phyloP scores from a whole-genome alignment of 179 eudicot species.

The Carnegiea gigantea region DNA sequence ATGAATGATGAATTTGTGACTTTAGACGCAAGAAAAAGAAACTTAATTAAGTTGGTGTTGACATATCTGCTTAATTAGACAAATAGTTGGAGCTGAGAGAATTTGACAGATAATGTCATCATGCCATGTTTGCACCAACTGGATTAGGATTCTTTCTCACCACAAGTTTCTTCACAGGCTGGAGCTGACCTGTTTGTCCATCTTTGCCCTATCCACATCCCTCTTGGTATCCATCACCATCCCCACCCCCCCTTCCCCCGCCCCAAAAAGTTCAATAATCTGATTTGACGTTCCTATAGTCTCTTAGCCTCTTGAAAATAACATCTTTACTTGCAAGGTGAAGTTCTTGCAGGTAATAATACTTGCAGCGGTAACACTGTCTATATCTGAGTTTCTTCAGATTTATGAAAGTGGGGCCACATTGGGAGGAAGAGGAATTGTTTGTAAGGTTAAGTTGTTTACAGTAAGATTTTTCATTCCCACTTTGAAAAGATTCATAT shows the following conservation, averaged over 20 bases:
- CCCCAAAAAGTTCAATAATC: too few relatives aligned
- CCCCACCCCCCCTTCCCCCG: neutral
- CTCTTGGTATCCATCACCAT: neutral
- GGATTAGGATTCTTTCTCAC: conserved; percentile 28
- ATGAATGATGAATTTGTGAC: conserved; percentile 15
- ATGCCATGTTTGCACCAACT: conserved; percentile 24
- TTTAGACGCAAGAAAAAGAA: conserved; percentile 15
- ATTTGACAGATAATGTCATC: conserved; percentile 17
- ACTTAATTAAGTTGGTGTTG: conserved; percentile 18
- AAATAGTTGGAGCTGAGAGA: conserved; percentile 31
- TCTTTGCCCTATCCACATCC: conserved; percentile 8
- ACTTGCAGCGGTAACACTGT: too few relatives aligned
- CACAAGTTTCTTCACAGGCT: conserved; percentile 17
- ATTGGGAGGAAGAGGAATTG: too few relatives aligned
- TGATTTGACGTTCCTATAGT: neutral
- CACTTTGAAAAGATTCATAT: too few relatives aligned
- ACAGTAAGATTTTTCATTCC: too few relatives aligned
- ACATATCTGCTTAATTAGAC: conserved; percentile 15
- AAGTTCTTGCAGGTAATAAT: neutral
- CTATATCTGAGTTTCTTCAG: too few relatives aligned
- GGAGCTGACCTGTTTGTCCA: conserved; percentile 11
- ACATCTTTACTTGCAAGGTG: neutral
- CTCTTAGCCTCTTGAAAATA: neutral
- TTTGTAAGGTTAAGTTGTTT: too few relatives aligned
- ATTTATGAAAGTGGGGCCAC: too few relatives aligned